Percentiles rank a stretch among this genome's conserved stretches.
These are phyloP conservation scores for Eragrostis tef DNA, from an alignment of 202 grass and related monocot species.

Conservation along the genomic window DNA sequence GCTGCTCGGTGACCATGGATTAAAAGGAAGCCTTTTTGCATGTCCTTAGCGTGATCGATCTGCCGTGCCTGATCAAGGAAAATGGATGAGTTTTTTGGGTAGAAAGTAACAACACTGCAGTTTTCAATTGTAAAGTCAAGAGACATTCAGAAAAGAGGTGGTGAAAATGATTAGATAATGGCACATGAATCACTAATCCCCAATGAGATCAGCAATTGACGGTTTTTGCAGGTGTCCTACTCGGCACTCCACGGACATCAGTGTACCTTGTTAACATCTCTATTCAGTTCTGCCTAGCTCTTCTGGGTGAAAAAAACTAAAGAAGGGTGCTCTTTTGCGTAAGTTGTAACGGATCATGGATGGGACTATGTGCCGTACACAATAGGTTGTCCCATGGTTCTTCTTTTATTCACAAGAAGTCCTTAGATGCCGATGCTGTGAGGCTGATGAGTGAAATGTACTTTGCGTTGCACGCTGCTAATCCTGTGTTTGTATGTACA, in stretches of 20 bases:
- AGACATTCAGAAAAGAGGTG: neutral
- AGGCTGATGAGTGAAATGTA: neutral
- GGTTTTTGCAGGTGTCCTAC: neutral
- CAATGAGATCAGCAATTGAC: neutral
- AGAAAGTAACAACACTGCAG: neutral
- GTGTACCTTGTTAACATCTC: neutral
- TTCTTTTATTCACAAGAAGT: neutral
- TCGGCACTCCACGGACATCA: no score
- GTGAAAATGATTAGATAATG: neutral
- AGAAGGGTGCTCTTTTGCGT: neutral
- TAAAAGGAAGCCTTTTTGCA: neutral
- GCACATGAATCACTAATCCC: neutral
- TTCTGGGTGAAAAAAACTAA: neutral
- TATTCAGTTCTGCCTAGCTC: neutral
- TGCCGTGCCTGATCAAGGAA: neutral
- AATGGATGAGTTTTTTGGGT: neutral
- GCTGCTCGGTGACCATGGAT: constrained; percentile 7
- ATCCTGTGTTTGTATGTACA: neutral
- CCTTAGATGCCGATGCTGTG: neutral
- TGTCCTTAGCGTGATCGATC: neutral
- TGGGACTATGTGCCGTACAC: neutral
- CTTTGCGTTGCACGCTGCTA: neutral
- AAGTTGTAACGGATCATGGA: neutral
- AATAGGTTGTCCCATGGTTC: neutral
- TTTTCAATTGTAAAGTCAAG: constrained; percentile 2